Conservation (phyloP, 2,329 filamentous ascomycete species). For the Cercospora zeae-maydis region DNA sequence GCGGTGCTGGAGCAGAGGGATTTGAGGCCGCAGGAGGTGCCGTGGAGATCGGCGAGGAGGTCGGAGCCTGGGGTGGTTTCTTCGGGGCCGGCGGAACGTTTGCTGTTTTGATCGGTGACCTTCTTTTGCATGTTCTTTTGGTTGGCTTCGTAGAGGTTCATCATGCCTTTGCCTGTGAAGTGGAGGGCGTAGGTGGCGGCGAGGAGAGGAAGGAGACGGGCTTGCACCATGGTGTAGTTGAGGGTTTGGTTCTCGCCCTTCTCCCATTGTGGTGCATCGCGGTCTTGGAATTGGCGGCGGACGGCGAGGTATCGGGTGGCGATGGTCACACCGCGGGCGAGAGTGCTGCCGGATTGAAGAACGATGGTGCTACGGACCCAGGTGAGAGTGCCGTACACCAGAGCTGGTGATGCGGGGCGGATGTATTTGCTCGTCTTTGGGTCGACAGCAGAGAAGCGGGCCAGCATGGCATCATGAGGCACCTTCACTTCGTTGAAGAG, state of each 20-base stretch:
- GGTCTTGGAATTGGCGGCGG: conserved; percentile 73
- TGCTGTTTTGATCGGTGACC: conserved; percentile 42
- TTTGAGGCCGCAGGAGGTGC: conserved; percentile 73
- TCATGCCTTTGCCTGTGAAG: conserved; percentile 75
- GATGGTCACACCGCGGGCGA: conserved; percentile 74
- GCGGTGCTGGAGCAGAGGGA: conserved; percentile 68
- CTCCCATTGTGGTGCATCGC: conserved; percentile 58
- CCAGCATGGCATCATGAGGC: conserved; percentile 70
- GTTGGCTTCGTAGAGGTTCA: conserved; percentile 68
- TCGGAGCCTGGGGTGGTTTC: conserved; percentile 64
- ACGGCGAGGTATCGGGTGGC: conserved; percentile 71
- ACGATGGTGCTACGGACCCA: conserved; percentile 73
- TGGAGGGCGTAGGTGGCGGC: conserved; percentile 74
- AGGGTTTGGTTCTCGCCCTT: conserved; percentile 69
- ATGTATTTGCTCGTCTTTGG: conserved; percentile 65
- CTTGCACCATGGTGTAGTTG: conserved; percentile 78
- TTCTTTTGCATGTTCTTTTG: conserved; percentile 60
- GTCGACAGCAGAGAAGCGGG: conserved; percentile 67
- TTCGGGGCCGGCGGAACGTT: conserved; percentile 63
- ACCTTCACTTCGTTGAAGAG: conserved; percentile 74
- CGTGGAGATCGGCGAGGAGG: conserved; percentile 69
- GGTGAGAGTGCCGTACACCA: conserved; percentile 73
- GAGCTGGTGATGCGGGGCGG: conserved; percentile 61
- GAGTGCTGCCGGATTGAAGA: conserved; percentile 65
- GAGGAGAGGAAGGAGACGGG: conserved; percentile 67